A percentile compares a stretch with the other conserved stretches of the same genome.
Evolutionary conservation across 208 protist genomes (phyloP).

Genomic region (Acanthamoeba royreba): DNA sequence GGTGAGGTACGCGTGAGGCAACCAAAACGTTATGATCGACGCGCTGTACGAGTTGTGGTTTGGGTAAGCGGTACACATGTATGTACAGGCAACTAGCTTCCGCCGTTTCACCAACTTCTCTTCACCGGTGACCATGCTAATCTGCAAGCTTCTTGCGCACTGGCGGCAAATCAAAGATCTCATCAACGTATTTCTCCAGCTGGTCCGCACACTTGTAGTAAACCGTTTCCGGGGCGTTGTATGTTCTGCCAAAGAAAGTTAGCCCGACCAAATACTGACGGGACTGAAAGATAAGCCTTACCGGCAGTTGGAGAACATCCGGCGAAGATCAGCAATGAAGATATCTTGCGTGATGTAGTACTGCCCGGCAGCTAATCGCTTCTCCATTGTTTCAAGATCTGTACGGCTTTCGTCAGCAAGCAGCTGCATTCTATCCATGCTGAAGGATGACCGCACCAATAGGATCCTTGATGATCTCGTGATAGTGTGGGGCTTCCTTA

Average conservation of each 20-base stretch:
- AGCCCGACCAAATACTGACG: neutral
- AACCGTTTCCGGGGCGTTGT: conserved; percentile 61
- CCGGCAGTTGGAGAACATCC: conserved; percentile 75
- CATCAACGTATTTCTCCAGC: conserved; percentile 26
- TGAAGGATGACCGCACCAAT: conserved; percentile 47
- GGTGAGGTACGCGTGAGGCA: too few species aligned
- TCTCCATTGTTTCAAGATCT: conserved; percentile 62
- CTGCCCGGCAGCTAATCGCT: neutral
- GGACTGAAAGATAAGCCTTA: neutral
- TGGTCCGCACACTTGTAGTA: conserved; percentile 62
- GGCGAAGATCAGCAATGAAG: conserved; percentile 69
- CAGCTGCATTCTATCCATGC: too few species aligned
- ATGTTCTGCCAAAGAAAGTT: conserved; percentile 9
- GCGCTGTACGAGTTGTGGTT: too few species aligned
- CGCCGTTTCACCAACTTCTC: too few species aligned
- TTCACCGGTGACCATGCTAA: neutral
- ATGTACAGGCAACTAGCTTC: too few species aligned
- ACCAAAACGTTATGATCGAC: too few species aligned
- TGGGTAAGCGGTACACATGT: too few species aligned
- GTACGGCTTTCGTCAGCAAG: too few species aligned
- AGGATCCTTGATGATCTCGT: conserved; percentile 71
- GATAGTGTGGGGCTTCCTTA: conserved; percentile 70
- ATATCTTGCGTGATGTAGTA: conserved; percentile 75
- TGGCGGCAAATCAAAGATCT: neutral
- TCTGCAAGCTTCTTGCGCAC: neutral